Evolutionary conservation across 768 basidiomycete genomes (phyloP).

Genomic region (Wakefieldia striispora): DNA sequence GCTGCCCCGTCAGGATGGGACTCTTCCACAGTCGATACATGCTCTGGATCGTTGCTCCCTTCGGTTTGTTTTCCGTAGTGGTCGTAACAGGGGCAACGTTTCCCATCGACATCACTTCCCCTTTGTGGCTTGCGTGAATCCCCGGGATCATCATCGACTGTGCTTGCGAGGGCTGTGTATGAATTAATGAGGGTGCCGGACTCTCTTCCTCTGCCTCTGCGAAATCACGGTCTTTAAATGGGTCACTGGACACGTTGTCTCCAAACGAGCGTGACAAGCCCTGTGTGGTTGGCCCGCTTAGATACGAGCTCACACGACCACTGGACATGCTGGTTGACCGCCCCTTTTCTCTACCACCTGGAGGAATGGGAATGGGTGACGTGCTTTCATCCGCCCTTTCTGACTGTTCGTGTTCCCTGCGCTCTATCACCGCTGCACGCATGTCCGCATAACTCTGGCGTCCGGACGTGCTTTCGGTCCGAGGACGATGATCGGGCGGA

Average conservation of each 20-base stretch:
- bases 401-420: slow-evolving; percentile 47
- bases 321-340: slow-evolving; percentile 28
- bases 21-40: slow-evolving; percentile 77
- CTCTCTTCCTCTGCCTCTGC: slow-evolving; percentile 29
- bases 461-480: slow-evolving; percentile 38
- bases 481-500: slow-evolving; percentile 34
- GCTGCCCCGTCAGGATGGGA: slow-evolving; percentile 36
- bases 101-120: slow-evolving; percentile 84
- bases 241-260: slow-evolving; percentile 21
- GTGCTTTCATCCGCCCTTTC: slow-evolving; percentile 17
- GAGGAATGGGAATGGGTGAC: slow-evolving; percentile 37
- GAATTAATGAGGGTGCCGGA: slow-evolving; percentile 49
- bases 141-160: slow-evolving; percentile 86
- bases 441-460: slow-evolving; percentile 72
- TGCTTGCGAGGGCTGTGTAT: slow-evolving; percentile 69
- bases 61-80: slow-evolving; percentile 35
- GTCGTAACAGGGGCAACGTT: slow-evolving; percentile 55
- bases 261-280: slow-evolving; percentile 36
- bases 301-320: slow-evolving; percentile 21
- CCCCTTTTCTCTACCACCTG: slow-evolving; percentile 21
- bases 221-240: slow-evolving; percentile 33
- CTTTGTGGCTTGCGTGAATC: slow-evolving; percentile 81
- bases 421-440: slow-evolving; percentile 70
- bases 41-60: slow-evolving; percentile 59
- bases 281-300: slow-evolving; percentile 27